These are phyloP conservation scores for Chaetoscypha palmicola DNA, from an alignment of 2,329 filamentous ascomycete genomes.

Conservation along the genomic window DNA sequence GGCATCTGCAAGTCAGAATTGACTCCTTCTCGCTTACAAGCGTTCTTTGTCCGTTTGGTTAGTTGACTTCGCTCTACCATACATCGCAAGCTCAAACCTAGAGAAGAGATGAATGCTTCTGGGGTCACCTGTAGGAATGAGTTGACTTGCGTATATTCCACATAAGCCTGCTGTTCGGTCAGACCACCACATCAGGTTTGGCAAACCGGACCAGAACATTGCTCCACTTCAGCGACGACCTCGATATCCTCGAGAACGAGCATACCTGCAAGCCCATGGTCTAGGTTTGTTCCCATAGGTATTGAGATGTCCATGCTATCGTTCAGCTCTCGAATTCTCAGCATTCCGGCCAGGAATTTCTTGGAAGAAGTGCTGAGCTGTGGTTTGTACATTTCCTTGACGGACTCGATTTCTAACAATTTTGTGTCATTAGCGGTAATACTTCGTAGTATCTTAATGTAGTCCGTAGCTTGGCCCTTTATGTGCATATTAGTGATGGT, in stretches of 20 bases:
- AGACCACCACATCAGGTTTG: conserved; percentile 40
- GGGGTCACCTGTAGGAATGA: conserved; percentile 35
- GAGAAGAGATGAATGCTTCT: conserved; percentile 26
- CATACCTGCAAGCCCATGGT: conserved; percentile 37
- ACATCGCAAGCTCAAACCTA: conserved; percentile 7
- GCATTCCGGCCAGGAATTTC: not conserved
- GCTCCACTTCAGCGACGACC: conserved; percentile 33
- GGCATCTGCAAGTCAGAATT: too few relatives aligned
- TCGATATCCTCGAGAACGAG: conserved; percentile 33
- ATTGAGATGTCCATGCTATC: not conserved
- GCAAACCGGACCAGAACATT: conserved; percentile 37
- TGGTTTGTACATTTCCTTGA: conserved; percentile 61
- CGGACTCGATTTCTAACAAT: conserved; percentile 47
- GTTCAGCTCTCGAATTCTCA: not conserved
- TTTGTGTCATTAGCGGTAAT: not conserved
- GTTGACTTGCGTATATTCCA: conserved; percentile 36
- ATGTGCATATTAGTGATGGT: not conserved
- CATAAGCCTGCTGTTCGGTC: conserved; percentile 34
- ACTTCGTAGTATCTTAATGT: conserved; percentile 4
- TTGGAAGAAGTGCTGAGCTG: conserved; percentile 34
- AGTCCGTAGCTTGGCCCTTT: conserved; percentile 1
- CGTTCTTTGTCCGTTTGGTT: not conserved
- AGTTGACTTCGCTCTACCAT: not conserved
- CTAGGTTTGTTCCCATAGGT: conserved; percentile 32
- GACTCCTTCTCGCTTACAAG: too few relatives aligned